Conservation (phyloP, 225 moss, liverwort and hornwort genomes). For the Rhytidiadelphus loreus region DNA sequence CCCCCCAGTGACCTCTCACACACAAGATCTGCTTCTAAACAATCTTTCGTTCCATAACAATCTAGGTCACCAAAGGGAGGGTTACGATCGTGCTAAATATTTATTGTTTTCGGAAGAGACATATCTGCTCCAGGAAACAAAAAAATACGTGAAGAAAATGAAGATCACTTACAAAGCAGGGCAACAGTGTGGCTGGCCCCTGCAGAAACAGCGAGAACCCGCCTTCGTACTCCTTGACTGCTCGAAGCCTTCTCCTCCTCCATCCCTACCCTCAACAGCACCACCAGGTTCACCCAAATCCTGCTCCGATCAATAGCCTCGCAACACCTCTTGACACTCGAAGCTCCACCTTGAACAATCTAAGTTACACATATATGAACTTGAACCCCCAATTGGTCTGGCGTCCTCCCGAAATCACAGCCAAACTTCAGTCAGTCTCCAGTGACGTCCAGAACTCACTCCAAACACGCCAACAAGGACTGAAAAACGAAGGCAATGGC, state of each 20-base stretch:
- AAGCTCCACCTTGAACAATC: conserved; percentile 2
- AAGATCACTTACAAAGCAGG: conserved; percentile 33
- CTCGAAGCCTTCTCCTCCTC: conserved; percentile 18
- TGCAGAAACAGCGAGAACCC: conserved; percentile 27
- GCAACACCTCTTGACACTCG: not conserved
- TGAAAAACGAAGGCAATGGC: not conserved
- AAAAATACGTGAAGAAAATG: not conserved
- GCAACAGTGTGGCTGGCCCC: conserved; percentile 53
- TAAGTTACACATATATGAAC: not conserved
- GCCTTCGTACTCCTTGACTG: conserved; percentile 17
- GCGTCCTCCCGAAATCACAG: not conserved
- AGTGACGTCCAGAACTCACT: not conserved
- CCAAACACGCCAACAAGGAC: not conserved
- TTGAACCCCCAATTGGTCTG: not conserved
- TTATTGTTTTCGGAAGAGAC: not conserved
- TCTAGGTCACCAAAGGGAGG: not conserved
- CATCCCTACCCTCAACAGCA: conserved; percentile 3
- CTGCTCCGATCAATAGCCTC: not conserved
- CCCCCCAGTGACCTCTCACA: not conserved
- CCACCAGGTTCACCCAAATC: not conserved
- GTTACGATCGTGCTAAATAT: not conserved
- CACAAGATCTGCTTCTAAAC: not conserved
- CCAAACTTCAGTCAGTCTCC: not conserved
- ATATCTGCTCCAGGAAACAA: not conserved
- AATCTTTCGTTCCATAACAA: not conserved